These are phyloP conservation scores for Huntiella decipiens DNA, from an alignment of 2,329 filamentous ascomycete species.

Conservation along the genomic window DNA sequence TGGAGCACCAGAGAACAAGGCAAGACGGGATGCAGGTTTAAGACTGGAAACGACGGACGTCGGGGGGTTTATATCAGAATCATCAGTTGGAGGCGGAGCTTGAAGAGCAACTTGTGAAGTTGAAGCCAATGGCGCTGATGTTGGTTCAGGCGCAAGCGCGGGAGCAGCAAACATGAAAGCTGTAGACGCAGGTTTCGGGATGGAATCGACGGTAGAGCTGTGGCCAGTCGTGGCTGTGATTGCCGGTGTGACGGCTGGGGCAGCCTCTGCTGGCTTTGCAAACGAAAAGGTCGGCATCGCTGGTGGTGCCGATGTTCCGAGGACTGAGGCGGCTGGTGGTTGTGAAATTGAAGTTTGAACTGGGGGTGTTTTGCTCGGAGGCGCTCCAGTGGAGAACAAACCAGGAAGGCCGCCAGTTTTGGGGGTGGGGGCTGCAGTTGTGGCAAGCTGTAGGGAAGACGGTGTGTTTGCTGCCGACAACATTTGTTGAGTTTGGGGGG, in stretches of 20 bases:
- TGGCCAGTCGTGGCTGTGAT: background rate
- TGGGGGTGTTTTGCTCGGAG: too few species aligned
- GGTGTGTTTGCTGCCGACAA: too few species aligned
- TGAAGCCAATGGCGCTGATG: background rate
- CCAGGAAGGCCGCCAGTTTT: too few species aligned
- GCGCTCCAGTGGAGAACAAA: too few species aligned
- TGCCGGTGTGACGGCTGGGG: background rate
- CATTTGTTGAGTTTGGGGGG: too few species aligned
- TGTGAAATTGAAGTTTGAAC: too few species aligned
- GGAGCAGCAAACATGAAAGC: background rate
- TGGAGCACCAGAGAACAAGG: constrained; percentile 6
- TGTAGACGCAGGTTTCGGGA: background rate
- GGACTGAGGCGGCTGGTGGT: background rate
- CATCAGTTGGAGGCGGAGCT: background rate
- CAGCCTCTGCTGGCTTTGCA: background rate
- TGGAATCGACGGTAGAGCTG: background rate
- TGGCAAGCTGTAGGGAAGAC: background rate
- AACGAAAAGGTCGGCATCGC: constrained; percentile 1
- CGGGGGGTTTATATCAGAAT: background rate
- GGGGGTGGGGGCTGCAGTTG: background rate
- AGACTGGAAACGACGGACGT: background rate
- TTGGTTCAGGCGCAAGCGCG: background rate
- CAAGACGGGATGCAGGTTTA: constrained; percentile 4
- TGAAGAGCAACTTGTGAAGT: background rate
- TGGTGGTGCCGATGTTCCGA: background rate